Percentiles rank a stretch among this genome's conserved stretches.
phyloP scores from a whole-genome alignment of 768 basidiomycete genomes.

The Nidularia pulvinata region DNA sequence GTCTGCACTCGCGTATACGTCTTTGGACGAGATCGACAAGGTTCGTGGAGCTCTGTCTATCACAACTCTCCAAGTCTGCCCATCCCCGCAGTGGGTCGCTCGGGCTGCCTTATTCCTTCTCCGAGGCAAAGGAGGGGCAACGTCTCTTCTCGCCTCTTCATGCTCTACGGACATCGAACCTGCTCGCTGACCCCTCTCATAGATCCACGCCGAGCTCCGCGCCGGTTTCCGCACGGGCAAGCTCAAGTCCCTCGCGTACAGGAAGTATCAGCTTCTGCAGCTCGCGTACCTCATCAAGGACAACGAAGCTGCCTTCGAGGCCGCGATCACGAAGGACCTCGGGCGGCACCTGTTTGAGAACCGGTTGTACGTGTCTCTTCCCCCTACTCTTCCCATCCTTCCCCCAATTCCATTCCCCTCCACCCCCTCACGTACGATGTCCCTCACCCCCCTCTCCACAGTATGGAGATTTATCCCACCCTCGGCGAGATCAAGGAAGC shows the following conservation, averaged over 20 bases:
- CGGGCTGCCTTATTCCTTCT: no score
- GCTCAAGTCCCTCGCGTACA: constrained; percentile 60
- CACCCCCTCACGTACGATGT: not conserved
- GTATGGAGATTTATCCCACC: constrained; percentile 59
- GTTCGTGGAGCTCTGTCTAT: constrained; percentile 20
- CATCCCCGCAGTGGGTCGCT: no score
- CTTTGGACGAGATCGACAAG: constrained; percentile 52
- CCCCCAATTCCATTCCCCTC: not conserved
- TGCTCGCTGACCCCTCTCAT: not conserved
- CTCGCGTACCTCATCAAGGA: constrained; percentile 76
- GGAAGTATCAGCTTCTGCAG: constrained; percentile 77
- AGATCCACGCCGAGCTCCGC: constrained; percentile 59
- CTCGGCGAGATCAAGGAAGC: constrained; percentile 53
- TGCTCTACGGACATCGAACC: not conserved
- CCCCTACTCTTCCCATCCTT: not conserved
- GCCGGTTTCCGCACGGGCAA: constrained; percentile 67
- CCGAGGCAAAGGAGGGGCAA: not conserved
- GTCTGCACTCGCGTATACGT: constrained; percentile 40
- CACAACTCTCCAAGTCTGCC: no score
- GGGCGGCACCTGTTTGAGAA: constrained; percentile 62
- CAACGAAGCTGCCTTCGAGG: constrained; percentile 59
- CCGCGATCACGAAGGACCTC: constrained; percentile 61
- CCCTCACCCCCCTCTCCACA: constrained; percentile 15
- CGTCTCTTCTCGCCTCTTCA: not conserved
- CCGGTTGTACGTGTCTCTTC: constrained; percentile 34